Base-by-base conservation (phyloP, 805 yeast genomes). In the Sungouiozyma intestinalis region DNA sequence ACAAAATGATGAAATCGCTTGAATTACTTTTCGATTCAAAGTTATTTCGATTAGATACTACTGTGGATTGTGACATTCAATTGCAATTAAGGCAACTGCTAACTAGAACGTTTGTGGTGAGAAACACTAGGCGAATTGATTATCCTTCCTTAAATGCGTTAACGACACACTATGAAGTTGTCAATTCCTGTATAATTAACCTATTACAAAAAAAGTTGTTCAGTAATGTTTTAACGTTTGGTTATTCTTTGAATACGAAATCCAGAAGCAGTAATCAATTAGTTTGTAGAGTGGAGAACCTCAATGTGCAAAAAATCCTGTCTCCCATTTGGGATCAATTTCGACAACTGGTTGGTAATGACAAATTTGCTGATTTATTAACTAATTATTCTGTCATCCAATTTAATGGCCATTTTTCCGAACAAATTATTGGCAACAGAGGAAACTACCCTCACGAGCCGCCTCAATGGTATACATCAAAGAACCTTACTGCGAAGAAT, bases 251-350 rank as follows among this genome's bases (percentile, higher is more conserved):
- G 38, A 69, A 68, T 1, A 44, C 49, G 1, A 53, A 46, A 3
- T 46, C 50, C 4, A 46, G 62, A 5, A 52, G 63, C 0, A 49
- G 57, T 8, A 53, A 62, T 4, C 43, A 40, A 3, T 48, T 64
- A 36, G 63, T 62, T 36, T 60, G 68, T 33, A 47, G 50, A 2
- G 55, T 62, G 6, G 53, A 60, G 6, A 74, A 69, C 46, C 58
- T 68, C n/a, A 59, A 60, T 20, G 64, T 66, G 3, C 60, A 64
- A 15, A 41, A 55, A 2, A 46, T 81, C 16, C 76, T 74, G 45
- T 53, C 64, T 3, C 50, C 60, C 3, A 46, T 54, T 2, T 78
- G 84, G 77, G 65, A 52, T 2, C 38, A 60, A 3, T 42, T 77
- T 0, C 73, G 63, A 43, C 44, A 44, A 2, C 20, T 58, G 1